Percentiles rank a stretch among this genome's conserved stretches.
phyloP scores from a whole-genome alignment of 345 rosid species.

The Corchorus capsularis region DNA sequence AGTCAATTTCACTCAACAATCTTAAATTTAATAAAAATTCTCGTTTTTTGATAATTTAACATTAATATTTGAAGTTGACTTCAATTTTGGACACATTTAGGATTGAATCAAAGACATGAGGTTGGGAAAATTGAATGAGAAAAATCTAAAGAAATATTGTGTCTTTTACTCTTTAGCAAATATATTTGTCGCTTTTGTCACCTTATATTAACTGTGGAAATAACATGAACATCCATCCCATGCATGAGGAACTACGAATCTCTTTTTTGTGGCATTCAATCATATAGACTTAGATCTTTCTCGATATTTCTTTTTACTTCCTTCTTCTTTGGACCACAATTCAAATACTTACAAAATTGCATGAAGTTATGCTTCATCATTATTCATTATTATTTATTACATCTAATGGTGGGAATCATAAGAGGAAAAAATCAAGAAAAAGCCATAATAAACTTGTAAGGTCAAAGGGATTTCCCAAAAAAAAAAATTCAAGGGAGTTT shows the following conservation, averaged over 20 bases:
- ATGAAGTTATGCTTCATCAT: too few relatives aligned
- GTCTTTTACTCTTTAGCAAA: too few relatives aligned
- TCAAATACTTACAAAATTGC: background rate
- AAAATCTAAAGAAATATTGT: too few relatives aligned
- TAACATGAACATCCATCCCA: background rate
- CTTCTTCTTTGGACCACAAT: conserved; percentile 3
- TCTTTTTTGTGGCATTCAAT: conserved; percentile 1
- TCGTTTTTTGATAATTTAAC: too few relatives aligned
- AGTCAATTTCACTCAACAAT: too few relatives aligned
- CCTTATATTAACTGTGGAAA: background rate
- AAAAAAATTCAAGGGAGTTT: too few relatives aligned
- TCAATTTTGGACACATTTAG: too few relatives aligned
- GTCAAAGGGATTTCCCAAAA: too few relatives aligned
- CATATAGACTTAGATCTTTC: background rate
- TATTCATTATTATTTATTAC: background rate
- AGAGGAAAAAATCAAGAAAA: too few relatives aligned
- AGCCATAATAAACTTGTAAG: too few relatives aligned
- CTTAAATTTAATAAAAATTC: too few relatives aligned
- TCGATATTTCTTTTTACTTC: background rate
- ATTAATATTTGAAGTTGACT: too few relatives aligned
- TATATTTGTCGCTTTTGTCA: background rate
- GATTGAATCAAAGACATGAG: background rate
- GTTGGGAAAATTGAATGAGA: background rate
- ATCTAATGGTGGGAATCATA: background rate
- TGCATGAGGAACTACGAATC: background rate